Evolutionary conservation across 2,329 filamentous ascomycete species (phyloP).

Genomic region (Elsinoe ampelina): DNA sequence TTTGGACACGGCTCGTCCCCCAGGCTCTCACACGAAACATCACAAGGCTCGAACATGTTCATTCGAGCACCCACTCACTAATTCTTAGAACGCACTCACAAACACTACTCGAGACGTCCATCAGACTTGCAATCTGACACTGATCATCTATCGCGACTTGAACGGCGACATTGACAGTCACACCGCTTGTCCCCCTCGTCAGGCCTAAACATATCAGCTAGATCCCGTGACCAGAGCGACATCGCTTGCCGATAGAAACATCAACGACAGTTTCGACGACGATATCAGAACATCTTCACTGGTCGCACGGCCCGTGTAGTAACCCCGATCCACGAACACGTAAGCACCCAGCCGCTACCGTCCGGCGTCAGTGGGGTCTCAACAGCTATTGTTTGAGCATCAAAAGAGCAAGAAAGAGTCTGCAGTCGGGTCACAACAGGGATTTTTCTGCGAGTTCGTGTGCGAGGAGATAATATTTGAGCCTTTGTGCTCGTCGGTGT

Average conservation of each 20-base stretch:
- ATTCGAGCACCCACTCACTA: slow-evolving; percentile 11
- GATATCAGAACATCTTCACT: neutral
- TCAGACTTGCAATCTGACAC: neutral
- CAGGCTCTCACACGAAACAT: slow-evolving; percentile 12
- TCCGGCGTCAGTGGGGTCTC: slow-evolving; percentile 1
- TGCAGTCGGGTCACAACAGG: neutral
- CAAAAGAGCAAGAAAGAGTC: neutral
- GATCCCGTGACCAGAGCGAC: slow-evolving; percentile 11
- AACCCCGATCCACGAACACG: neutral
- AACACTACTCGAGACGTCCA: neutral
- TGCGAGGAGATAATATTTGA: slow-evolving; percentile 7
- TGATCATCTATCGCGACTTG: neutral
- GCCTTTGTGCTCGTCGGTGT: slow-evolving; percentile 6
- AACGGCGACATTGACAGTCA: neutral
- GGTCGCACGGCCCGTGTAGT: neutral
- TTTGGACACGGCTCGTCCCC: neutral
- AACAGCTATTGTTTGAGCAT: slow-evolving; percentile 9
- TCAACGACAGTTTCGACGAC: neutral
- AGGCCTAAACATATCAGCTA: neutral
- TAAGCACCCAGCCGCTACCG: slow-evolving; percentile 3
- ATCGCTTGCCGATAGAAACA: neutral
- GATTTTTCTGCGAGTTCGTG: neutral
- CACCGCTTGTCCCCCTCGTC: neutral
- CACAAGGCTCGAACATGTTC: slow-evolving; percentile 8
- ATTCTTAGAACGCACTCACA: neutral